Evolutionary conservation across 305 asterid genomes (phyloP).

Genomic region (Plantago coronopus): DNA sequence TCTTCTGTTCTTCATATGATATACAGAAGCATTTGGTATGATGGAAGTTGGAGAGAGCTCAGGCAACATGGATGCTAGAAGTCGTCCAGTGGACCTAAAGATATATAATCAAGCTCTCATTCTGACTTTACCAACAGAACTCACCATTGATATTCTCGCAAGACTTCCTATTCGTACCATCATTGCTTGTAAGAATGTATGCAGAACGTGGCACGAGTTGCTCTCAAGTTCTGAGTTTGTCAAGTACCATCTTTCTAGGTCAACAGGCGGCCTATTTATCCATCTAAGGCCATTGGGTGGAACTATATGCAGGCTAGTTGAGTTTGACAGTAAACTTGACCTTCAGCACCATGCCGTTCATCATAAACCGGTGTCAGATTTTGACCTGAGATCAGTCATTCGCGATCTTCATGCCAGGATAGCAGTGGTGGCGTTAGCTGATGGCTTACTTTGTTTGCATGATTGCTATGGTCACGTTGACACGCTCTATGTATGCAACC

Average conservation of each 20-base stretch:
- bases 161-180: slow-evolving; percentile 32
- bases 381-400: slow-evolving; percentile 8
- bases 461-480: too few species aligned
- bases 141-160: slow-evolving; percentile 33
- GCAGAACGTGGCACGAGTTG: slow-evolving; percentile 34
- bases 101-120: slow-evolving; percentile 23
- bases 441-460: slow-evolving; percentile 22
- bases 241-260: slow-evolving; percentile 27
- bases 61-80: too few species aligned
- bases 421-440: slow-evolving; percentile 21
- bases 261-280: slow-evolving; percentile 26
- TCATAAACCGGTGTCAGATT: slow-evolving; percentile 12
- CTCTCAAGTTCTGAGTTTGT: slow-evolving; percentile 29
- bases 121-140: slow-evolving; percentile 34
- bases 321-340: slow-evolving; percentile 26
- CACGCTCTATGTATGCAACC: too few species aligned
- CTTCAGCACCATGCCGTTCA: slow-evolving; percentile 25
- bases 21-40: too few species aligned
- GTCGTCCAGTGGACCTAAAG: not conserved
- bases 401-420: not conserved
- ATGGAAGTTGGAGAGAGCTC: too few species aligned
- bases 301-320: slow-evolving; percentile 14
- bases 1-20: too few species aligned
- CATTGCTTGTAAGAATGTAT: slow-evolving; percentile 30
- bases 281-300: not conserved